A percentile compares a stretch with the other conserved stretches of the same genome.
Evolutionary conservation across 1,284 basidiomycete genomes (phyloP).

Genomic region (Cystobasidiaceae sp.): DNA sequence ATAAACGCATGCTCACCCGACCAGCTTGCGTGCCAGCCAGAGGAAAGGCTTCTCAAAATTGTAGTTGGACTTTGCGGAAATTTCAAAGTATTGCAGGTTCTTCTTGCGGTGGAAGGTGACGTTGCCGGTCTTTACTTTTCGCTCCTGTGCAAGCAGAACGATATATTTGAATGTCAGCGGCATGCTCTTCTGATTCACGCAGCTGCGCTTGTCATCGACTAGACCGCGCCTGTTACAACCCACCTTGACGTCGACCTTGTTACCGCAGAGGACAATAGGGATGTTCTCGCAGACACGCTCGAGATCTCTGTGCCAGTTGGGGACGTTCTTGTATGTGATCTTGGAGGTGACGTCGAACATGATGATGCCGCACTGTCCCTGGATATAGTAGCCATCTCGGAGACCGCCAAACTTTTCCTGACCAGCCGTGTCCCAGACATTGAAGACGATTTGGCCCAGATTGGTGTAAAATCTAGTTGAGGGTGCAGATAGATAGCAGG

Average conservation of each 20-base stretch:
- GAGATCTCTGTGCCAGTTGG: constrained; percentile 99
- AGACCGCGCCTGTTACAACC: constrained; percentile 40
- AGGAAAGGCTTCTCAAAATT: constrained; percentile 99
- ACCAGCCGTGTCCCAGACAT: constrained; percentile 99
- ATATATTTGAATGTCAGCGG: not conserved
- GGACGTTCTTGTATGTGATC: constrained; percentile 99
- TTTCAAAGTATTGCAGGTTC: constrained; percentile 99
- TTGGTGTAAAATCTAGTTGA: constrained; percentile 83
- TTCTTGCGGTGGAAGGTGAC: constrained; percentile 99
- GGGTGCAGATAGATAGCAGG: too few species aligned
- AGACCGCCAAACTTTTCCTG: constrained; percentile 99
- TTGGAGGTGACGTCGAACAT: constrained; percentile 99
- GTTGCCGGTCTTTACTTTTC: constrained; percentile 95
- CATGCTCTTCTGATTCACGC: too few species aligned
- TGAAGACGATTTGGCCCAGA: constrained; percentile 98
- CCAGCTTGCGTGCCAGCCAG: constrained; percentile 97
- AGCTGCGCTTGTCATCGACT: not conserved
- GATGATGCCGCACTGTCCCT: constrained; percentile 98
- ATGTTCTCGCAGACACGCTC: constrained; percentile 99
- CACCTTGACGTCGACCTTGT: constrained; percentile 99
- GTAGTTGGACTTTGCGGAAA: constrained; percentile 99
- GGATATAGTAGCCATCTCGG: constrained; percentile 93
- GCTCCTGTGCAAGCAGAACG: constrained; percentile 61
- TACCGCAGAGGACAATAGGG: constrained; percentile 97
- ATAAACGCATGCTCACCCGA: constrained; percentile 63